Conservation (phyloP, 768 basidiomycete genomes). For the Omphalotus guepiniiformis region DNA sequence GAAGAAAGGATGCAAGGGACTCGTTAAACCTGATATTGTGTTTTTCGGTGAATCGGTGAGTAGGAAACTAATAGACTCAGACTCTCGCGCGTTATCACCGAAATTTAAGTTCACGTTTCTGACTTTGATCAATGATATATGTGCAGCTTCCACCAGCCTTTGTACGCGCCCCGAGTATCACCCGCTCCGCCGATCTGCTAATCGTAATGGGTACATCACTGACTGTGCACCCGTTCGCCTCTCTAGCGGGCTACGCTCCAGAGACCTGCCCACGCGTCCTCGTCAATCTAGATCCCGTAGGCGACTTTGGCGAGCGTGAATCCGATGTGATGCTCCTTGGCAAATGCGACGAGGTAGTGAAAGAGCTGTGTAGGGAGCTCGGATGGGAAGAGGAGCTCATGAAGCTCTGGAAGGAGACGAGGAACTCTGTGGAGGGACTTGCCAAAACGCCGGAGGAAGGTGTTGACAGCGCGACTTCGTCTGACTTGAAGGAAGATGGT, state of each 20-base stretch:
- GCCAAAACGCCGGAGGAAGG: conserved; percentile 14
- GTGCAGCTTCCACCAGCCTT: conserved; percentile 71
- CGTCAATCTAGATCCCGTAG: conserved; percentile 83
- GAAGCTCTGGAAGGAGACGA: conserved; percentile 51
- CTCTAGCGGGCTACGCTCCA: conserved; percentile 56
- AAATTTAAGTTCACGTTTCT: neutral
- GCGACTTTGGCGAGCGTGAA: conserved; percentile 48
- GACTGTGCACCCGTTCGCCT: conserved; percentile 84
- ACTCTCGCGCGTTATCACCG: conserved; percentile 3
- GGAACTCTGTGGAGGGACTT: conserved; percentile 16
- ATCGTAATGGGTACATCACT: conserved; percentile 91
- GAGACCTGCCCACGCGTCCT: conserved; percentile 72
- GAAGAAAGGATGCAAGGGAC: conserved; percentile 50
- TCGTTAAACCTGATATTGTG: conserved; percentile 93
- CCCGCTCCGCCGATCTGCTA: conserved; percentile 75
- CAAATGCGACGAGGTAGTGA: conserved; percentile 66
- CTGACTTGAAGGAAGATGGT: conserved; percentile 3
- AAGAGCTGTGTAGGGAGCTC: conserved; percentile 57
- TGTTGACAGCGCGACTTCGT: conserved; percentile 16
- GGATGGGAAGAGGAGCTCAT: conserved; percentile 71
- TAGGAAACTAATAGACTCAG: too few species aligned
- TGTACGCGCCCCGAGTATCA: conserved; percentile 44
- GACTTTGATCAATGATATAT: neutral
- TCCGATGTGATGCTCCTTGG: conserved; percentile 65
- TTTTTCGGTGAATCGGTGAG: conserved; percentile 83